Base-by-base conservation (phyloP, 805 yeast genomes). In the Starmerella khaoyaiensis region DNA sequence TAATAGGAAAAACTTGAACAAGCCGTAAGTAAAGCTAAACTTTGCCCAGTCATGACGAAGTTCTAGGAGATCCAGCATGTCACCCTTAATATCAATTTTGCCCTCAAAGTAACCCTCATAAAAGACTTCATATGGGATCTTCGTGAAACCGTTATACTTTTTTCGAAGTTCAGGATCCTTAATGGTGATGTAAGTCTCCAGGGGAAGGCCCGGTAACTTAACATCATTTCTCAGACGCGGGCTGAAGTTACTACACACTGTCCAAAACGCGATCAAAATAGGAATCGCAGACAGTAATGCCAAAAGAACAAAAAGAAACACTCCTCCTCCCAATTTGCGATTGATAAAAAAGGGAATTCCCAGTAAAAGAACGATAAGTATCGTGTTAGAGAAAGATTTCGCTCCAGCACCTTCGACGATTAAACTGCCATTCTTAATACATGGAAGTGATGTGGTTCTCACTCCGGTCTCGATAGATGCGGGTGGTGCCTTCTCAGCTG, bases 331-430 rank as follows among this genome's bases (percentile, higher is more conserved):
- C 20, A 82, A 45, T 57, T 74, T 75, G 45, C 73, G 65, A 36
- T 76, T 67, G 42, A 79, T 52, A 54, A 69, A 75, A 49, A 52
- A 69, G 10, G 95, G 94, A 36, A 79, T 58, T 21, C 69, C 65
- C 5, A 66, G 50, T 43, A 79, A 51, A 21, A 76, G 54, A 2
- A 64, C 63, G 16, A 68, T 37, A 41, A 83, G 53, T 10, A 71
- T 53, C 47, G 51, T 51, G 61, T 84, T 83, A 59, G 71, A 69
- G 62, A 84, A 83, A 51, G 75, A 72, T 55, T 71, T 74, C 22
- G 84, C 67, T 19, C 93, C 84, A 5, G 94, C 81, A 28, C 94
- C 95, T 56, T 83, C 95, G 4, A 93, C 94, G 20, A 93, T 86
- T 44, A 82, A 64, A 9, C 84, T 84, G 2, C 87, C 93, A 56